Evolutionary conservation across 192 early-diverging fungal genomes (phyloP).

Genomic region (Entophlyctis luteolus): DNA sequence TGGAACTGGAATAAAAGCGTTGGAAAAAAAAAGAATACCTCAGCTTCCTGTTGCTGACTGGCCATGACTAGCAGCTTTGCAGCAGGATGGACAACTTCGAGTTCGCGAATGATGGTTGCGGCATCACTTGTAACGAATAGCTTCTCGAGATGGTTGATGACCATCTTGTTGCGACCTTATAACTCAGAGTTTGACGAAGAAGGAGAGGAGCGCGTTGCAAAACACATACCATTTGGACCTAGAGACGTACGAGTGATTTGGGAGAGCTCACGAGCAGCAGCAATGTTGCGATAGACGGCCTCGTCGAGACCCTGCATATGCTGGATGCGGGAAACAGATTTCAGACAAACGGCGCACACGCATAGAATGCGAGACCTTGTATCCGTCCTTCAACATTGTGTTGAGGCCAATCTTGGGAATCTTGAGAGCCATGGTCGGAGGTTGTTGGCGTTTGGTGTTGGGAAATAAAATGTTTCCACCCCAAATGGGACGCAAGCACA

Average conservation of each 20-base stretch:
- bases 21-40: slow-evolving; percentile 46
- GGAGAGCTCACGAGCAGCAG: slow-evolving; percentile 88
- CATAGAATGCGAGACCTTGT: slow-evolving; percentile 59
- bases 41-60: slow-evolving; percentile 94
- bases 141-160: slow-evolving; percentile 98
- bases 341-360: background rate
- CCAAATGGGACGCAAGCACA: too few species aligned
- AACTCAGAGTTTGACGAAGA: background rate
- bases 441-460: too few species aligned
- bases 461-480: too few species aligned
- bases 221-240: slow-evolving; percentile 82
- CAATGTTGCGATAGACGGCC: slow-evolving; percentile 90
- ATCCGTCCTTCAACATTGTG: slow-evolving; percentile 85
- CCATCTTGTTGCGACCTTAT: slow-evolving; percentile 94
- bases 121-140: slow-evolving; percentile 98
- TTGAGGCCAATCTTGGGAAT: slow-evolving; percentile 76
- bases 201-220: background rate
- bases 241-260: slow-evolving; percentile 92
- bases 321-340: slow-evolving; percentile 37
- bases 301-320: slow-evolving; percentile 94
- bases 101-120: slow-evolving; percentile 95
- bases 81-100: slow-evolving; percentile 96
- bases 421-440: slow-evolving; percentile 93
- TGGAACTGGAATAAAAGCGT: background rate
- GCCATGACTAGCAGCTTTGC: slow-evolving; percentile 94